phyloP scores from a whole-genome alignment of 305 asterid species.

The Fraxinus paxiana region DNA sequence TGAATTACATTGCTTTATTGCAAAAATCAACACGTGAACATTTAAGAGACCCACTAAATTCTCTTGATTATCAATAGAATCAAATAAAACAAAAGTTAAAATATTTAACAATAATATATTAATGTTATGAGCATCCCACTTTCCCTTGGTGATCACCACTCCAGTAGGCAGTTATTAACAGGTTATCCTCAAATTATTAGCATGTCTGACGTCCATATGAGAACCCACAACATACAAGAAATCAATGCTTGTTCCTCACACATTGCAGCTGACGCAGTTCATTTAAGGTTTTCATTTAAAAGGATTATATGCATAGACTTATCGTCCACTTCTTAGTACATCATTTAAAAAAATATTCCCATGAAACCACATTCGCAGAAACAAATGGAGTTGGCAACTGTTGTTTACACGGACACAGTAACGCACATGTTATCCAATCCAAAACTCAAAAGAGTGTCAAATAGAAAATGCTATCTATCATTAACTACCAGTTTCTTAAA shows the following conservation, averaged over 20 bases:
- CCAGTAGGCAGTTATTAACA: not conserved
- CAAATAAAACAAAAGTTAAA: not conserved
- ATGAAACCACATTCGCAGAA: not conserved
- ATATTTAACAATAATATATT: conserved; percentile 5
- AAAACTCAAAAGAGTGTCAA: not conserved
- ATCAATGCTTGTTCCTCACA: not conserved
- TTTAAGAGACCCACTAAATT: not conserved
- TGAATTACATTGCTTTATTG: not conserved
- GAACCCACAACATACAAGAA: conserved; percentile 7
- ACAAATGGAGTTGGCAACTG: not conserved
- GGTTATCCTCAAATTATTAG: conserved; percentile 7
- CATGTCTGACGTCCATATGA: not conserved
- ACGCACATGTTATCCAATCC: not conserved
- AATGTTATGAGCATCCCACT: not conserved
- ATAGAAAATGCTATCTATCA: not conserved
- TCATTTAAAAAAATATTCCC: not conserved
- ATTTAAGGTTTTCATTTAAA: not conserved
- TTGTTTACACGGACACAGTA: not conserved
- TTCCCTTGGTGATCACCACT: not conserved
- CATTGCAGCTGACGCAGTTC: not conserved
- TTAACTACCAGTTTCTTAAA: not conserved
- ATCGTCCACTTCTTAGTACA: not conserved
- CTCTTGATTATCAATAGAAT: not conserved
- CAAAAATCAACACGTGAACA: not conserved
- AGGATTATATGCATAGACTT: not conserved